phyloP scores from a whole-genome alignment of 345 rosid genomes.

The Stellera chamaejasme region DNA sequence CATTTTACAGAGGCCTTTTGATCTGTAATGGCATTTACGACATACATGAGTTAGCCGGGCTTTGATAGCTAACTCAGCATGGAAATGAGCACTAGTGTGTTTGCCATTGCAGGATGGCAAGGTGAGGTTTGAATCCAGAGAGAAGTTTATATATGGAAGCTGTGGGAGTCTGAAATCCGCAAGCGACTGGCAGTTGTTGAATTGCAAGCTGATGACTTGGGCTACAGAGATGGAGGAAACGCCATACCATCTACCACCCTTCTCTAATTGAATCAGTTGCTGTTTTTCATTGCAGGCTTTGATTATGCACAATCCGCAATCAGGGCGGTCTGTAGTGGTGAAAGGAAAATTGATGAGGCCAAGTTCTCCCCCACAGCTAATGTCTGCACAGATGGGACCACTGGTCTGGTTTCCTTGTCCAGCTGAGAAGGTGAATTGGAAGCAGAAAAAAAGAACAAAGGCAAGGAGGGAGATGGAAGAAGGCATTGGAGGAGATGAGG shows the following conservation, averaged over 20 bases:
- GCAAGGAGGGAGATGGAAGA: not conserved
- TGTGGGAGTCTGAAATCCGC: slow-evolving; percentile 21
- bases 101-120: slow-evolving; percentile 22
- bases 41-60: too few species aligned
- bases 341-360: slow-evolving; percentile 18
- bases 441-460: slow-evolving; percentile 4
- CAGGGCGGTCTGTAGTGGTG: not conserved
- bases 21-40: too few species aligned
- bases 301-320: slow-evolving; percentile 22
- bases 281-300: slow-evolving; percentile 11
- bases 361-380: slow-evolving; percentile 18
- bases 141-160: slow-evolving; percentile 19
- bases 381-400: not conserved
- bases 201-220: slow-evolving; percentile 8
- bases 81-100: not conserved
- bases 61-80: too few species aligned
- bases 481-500: not conserved
- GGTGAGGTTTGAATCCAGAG: not conserved
- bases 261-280: slow-evolving; percentile 24
- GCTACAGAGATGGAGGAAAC: slow-evolving; percentile 24
- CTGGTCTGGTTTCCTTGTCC: not conserved
- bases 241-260: slow-evolving; percentile 14
- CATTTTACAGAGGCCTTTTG: too few species aligned
- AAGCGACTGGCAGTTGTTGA: slow-evolving; percentile 17
- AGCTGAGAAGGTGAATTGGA: not conserved